phyloP scores from a whole-genome alignment of 2,329 filamentous ascomycete genomes.

The Stagonosporopsis chrysanthemi region DNA sequence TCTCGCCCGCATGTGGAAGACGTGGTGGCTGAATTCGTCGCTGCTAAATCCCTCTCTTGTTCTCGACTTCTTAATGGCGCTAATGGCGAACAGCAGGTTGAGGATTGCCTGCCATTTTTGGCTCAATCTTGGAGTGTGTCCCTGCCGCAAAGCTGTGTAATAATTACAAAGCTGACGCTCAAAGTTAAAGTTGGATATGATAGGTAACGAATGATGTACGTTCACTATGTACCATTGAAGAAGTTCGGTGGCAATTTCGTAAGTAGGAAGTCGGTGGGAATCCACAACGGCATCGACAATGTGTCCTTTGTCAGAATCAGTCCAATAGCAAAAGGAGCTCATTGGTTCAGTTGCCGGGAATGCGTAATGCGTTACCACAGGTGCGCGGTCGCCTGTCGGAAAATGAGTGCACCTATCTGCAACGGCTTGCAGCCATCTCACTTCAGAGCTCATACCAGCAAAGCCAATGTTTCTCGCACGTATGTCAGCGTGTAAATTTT shows the following conservation, averaged over 20 bases:
- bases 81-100: conserved; percentile 54
- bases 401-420: background rate
- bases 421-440: conserved; percentile 43
- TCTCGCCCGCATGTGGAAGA: conserved; percentile 51
- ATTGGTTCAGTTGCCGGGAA: conserved; percentile 6
- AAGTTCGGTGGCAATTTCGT: too few relatives aligned
- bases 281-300: too few relatives aligned
- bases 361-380: too few relatives aligned
- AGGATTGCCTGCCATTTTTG: conserved; percentile 50
- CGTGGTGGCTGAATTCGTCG: conserved; percentile 42
- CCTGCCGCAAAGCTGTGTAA: conserved; percentile 28
- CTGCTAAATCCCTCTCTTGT: background rate
- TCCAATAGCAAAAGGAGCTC: conserved; percentile 26
- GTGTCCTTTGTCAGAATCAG: too few relatives aligned
- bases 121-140: conserved; percentile 27
- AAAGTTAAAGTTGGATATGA: conserved; percentile 44
- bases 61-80: conserved; percentile 41
- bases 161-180: conserved; percentile 44
- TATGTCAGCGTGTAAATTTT: too few relatives aligned
- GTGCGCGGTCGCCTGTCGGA: conserved; percentile 19
- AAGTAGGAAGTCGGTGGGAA: too few relatives aligned
- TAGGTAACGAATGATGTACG: conserved; percentile 25
- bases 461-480: conserved; percentile 32
- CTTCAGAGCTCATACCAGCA: conserved; percentile 41
- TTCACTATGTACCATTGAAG: too few relatives aligned